Percentiles rank a stretch among this genome's conserved stretches.
phyloP scores from a whole-genome alignment of 371 early-diverging fungal genomes.

The Polyrhizophydium stewartii region DNA sequence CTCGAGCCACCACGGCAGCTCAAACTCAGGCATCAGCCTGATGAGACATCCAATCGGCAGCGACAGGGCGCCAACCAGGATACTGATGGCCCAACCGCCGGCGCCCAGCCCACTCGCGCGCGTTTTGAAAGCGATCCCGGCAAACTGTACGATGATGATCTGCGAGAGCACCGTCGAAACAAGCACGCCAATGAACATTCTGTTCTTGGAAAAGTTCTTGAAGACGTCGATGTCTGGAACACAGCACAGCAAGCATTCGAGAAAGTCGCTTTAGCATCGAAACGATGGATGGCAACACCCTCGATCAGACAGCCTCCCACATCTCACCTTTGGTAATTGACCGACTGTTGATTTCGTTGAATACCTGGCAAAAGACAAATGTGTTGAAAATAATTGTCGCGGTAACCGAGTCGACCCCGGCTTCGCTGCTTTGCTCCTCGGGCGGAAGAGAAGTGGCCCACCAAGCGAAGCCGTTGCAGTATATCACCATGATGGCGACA shows the following conservation, averaged over 20 bases:
- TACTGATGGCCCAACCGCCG: slow-evolving; percentile 62
- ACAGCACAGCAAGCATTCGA: neutral
- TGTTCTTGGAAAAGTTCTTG: slow-evolving; percentile 67
- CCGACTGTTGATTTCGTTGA: slow-evolving; percentile 65
- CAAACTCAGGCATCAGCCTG: slow-evolving; percentile 36
- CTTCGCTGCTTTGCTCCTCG: slow-evolving; percentile 16
- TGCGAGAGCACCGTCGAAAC: slow-evolving; percentile 65
- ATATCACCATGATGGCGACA: slow-evolving; percentile 13
- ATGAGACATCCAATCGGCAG: slow-evolving; percentile 67
- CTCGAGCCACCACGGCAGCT: neutral
- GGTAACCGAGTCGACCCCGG: slow-evolving; percentile 11
- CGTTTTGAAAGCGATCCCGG: slow-evolving; percentile 82
- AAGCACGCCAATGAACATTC: slow-evolving; percentile 69
- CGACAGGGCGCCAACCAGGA: slow-evolving; percentile 60
- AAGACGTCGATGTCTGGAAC: slow-evolving; percentile 66
- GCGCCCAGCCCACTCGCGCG: slow-evolving; percentile 44
- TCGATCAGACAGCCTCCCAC: neutral
- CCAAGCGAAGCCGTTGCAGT: neutral
- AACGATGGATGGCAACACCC: too few species aligned
- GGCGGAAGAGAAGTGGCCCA: slow-evolving; percentile 10
- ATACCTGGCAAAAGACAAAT: slow-evolving; percentile 94
- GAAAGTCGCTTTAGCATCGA: neutral
- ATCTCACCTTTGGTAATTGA: slow-evolving; percentile 9
- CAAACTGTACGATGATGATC: slow-evolving; percentile 78
- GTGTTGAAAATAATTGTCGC: slow-evolving; percentile 90